Base-by-base conservation (phyloP, 2,329 filamentous ascomycete species). In the Macrophomina tecta region DNA sequence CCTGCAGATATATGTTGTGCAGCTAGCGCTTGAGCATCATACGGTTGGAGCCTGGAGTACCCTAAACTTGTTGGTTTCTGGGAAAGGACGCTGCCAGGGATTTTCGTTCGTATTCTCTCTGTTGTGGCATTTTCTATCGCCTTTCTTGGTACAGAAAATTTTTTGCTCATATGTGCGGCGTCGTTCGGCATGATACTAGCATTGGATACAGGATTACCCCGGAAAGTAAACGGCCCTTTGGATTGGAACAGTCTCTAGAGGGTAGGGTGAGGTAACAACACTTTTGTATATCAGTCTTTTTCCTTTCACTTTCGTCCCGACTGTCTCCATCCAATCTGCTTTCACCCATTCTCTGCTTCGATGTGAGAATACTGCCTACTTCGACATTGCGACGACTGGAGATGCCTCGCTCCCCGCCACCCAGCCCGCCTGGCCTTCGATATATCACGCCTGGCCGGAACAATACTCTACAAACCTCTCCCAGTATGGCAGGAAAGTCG, bases 401-500 rank as follows among this genome's bases (percentile, higher is more conserved):
- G 34, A n/a, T 34, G 12, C 32, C 46, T 5, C 18, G 4, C 16
- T 6, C 18, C 46, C 14, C 36, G 8, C 4, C 16, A 34, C 16
- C 5, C 45, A 12, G 16, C 8, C 32, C 7, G 11, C 9, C n/a
- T n/a, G 32, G 42, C 38, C 28, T 6, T 9, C 71, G 48, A 72
- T 73, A 6, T 45, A 60, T 56, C 56, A 66, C 7, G 34, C 28
- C 46, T 56, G 45, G 6, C 18, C 42, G 42, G 32, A 49, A 23
- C 63, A 65, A 52, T 72, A 63, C 36, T 66, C 38, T 38, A 72
- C 55, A 36, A 71, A 72, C 7, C 42, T 36, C 66, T 68, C 67
- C 58, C 70, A 66, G 30, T 64, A 30, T 30, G n/a, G 30, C 52
- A 34, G 6, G 32, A 69, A 72, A 12, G 40, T 36, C 7, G 67